Conservation (phyloP, 2,329 filamentous ascomycete species). For the Pseudocercospora pini-densiflorae region DNA sequence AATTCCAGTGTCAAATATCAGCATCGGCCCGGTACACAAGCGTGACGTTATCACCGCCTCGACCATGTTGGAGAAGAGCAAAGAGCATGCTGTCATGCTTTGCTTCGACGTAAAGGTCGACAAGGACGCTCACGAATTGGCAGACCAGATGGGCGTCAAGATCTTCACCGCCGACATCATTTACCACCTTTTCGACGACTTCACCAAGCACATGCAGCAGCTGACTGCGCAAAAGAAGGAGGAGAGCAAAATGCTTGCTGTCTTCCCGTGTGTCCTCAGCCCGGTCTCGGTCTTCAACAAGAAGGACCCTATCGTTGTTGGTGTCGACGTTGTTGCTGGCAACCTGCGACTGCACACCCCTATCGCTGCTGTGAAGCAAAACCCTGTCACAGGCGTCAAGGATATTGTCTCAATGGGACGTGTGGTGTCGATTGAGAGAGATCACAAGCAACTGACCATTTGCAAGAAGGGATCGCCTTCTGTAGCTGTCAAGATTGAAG, state of each 20-base stretch:
- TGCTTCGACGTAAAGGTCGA: constrained; percentile 99
- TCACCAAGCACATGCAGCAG: constrained; percentile 91
- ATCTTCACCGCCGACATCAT: constrained; percentile 99
- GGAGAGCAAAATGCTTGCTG: constrained; percentile 90
- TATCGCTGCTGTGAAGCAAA: constrained; percentile 82
- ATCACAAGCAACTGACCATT: constrained; percentile 90
- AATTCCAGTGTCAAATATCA: constrained; percentile 96
- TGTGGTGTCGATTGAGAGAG: constrained; percentile 97
- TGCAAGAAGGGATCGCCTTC: constrained; percentile 98
- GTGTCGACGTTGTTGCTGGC: constrained; percentile 94
- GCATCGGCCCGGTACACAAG: constrained; percentile 97
- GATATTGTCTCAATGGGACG: constrained; percentile 84
- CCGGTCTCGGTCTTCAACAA: constrained; percentile 98
- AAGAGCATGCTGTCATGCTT: constrained; percentile 97
- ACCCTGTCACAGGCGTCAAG: constrained; percentile 77
- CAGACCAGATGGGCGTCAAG: constrained; percentile 93
- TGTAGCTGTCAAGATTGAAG: constrained; percentile 97
- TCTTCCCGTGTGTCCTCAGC: constrained; percentile 92
- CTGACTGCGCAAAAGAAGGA: constrained; percentile 92
- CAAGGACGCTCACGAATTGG: constrained; percentile 89
- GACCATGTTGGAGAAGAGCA: constrained; percentile 94
- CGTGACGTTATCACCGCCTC: constrained; percentile 93
- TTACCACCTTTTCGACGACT: constrained; percentile 96
- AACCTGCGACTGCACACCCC: constrained; percentile 86
- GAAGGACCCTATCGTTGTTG: constrained; percentile 90